Percentiles rank a stretch among this genome's conserved stretches.
Conservation (phyloP, 768 basidiomycete species). For the Leccinum ochraceum region DNA sequence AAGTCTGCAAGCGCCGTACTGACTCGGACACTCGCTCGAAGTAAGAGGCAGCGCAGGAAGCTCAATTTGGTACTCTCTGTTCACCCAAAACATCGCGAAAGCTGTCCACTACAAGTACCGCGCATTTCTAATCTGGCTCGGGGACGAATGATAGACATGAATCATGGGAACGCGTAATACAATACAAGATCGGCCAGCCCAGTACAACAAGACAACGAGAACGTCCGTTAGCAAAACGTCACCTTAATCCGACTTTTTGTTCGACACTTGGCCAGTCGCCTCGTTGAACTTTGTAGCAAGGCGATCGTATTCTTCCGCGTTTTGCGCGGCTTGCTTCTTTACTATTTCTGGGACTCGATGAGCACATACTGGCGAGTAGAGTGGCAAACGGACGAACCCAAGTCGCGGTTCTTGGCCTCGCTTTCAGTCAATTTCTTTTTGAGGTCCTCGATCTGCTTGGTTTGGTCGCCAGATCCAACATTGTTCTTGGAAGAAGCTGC, state of each 20-base stretch:
- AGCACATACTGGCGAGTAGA: neutral
- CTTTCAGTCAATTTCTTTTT: slow-evolving; percentile 63
- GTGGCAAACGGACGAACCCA: slow-evolving; percentile 45
- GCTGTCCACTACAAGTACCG: too few species aligned
- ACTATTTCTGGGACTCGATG: slow-evolving; percentile 54
- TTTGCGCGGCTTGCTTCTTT: slow-evolving; percentile 80
- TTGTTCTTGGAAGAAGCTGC: slow-evolving; percentile 35
- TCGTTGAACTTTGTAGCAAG: slow-evolving; percentile 78
- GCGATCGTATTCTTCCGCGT: slow-evolving; percentile 79
- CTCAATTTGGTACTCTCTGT: too few species aligned
- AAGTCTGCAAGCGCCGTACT: neutral
- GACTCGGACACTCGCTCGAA: neutral
- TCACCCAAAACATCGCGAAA: too few species aligned
- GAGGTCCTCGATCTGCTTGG: slow-evolving; percentile 58
- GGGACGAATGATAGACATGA: neutral
- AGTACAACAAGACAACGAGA: neutral
- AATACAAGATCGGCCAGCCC: neutral
- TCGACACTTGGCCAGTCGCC: slow-evolving; percentile 55
- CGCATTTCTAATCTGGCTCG: neutral
- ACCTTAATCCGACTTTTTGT: slow-evolving; percentile 66
- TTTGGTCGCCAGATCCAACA: slow-evolving; percentile 23
- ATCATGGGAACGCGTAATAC: neutral
- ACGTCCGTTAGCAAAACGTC: neutral
- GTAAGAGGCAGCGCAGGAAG: neutral
- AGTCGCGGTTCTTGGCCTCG: slow-evolving; percentile 62